phyloP scores from a whole-genome alignment of 306 rosid species.

The Adenanthera pavonina region DNA sequence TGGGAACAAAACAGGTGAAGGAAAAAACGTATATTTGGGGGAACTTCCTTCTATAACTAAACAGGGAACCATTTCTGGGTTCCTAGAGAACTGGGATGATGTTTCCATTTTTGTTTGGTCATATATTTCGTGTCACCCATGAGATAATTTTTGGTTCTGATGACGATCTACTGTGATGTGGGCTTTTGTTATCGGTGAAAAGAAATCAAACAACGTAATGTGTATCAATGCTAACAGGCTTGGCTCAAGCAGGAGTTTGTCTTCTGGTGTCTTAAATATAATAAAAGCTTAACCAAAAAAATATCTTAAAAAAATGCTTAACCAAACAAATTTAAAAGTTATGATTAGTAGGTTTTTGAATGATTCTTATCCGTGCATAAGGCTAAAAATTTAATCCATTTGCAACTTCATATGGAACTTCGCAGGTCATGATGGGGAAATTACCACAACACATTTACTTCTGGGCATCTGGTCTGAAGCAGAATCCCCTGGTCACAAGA shows the following conservation, averaged over 20 bases:
- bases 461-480: conserved; percentile 74
- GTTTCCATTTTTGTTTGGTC: conserved; percentile 4
- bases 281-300: too few relatives aligned
- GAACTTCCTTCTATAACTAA: conserved; percentile 1
- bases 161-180: conserved; percentile 2
- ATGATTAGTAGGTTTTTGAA: not conserved
- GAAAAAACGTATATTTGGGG: conserved; percentile 2
- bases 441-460: conserved; percentile 60
- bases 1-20: conserved; percentile 3
- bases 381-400: conserved; percentile 1
- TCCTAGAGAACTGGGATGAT: not conserved
- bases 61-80: not conserved
- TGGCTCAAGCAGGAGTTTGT: not conserved
- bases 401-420: conserved; percentile 13
- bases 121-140: not conserved
- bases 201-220: not conserved
- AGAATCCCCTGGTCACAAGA: conserved; percentile 65
- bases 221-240: not conserved
- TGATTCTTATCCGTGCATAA: conserved; percentile 22
- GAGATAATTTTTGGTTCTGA: conserved; percentile 26
- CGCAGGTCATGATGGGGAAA: conserved; percentile 62
- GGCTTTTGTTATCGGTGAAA: not conserved
- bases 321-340: not conserved
- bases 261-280: not conserved
- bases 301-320: too few relatives aligned